Conservation (phyloP, 805 yeast species). For the Sugiyamaella qingdaonensis region DNA sequence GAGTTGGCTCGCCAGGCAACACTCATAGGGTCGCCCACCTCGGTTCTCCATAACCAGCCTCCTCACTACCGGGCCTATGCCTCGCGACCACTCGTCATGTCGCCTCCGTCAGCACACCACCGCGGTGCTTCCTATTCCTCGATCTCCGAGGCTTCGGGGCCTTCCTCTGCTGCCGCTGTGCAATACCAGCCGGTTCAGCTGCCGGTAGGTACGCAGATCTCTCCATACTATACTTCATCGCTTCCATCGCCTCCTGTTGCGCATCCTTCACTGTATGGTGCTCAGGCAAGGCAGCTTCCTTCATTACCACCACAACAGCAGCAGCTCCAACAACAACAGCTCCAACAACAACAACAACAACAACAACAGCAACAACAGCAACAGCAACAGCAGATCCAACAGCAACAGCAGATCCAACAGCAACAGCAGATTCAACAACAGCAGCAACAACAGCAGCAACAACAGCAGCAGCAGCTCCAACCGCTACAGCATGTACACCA, state of each 20-base stretch:
- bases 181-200: too few species aligned
- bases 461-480: not conserved
- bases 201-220: too few species aligned
- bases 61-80: not conserved
- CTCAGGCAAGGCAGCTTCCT: not conserved
- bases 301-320: not conserved
- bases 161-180: too few species aligned
- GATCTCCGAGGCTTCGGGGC: too few species aligned
- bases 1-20: not conserved
- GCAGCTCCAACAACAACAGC: too few species aligned
- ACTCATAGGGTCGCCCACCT: not conserved
- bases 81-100: not conserved
- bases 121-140: not conserved
- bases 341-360: not conserved
- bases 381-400: not conserved
- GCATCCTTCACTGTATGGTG: not conserved
- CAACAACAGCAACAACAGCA: not conserved
- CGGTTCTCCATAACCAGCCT: not conserved
- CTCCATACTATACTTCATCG: not conserved
- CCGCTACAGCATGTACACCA: not conserved
- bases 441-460: conserved; percentile 7
- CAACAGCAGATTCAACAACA: not conserved
- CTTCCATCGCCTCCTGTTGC: not conserved
- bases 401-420: too few species aligned
- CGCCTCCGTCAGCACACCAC: not conserved